Conservation (phyloP, 768 basidiomycete genomes). For the Sporobolomyces pararoseus region DNA sequence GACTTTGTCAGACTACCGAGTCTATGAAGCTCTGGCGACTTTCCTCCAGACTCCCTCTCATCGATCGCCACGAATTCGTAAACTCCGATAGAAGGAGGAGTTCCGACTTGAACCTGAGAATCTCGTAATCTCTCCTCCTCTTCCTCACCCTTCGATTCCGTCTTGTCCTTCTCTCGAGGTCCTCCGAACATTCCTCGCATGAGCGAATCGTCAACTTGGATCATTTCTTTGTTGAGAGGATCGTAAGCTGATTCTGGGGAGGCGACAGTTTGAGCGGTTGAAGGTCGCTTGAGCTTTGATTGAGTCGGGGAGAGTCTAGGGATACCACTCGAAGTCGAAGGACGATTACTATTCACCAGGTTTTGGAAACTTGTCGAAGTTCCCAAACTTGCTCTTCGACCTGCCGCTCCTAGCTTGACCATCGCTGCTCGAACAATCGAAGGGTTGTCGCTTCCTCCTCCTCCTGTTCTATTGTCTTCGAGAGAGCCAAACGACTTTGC, state of each 20-base stretch:
- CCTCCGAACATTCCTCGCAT: conserved; percentile 17
- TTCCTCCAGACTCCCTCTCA: conserved; percentile 10
- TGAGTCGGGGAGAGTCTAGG: not conserved
- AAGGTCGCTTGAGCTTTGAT: not conserved
- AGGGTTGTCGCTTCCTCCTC: not conserved
- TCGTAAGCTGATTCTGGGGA: conserved; percentile 6
- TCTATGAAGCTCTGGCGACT: not conserved
- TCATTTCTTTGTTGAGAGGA: conserved; percentile 11
- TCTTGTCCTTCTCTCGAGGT: too few species aligned
- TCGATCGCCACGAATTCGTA: conserved; percentile 20
- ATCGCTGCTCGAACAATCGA: conserved; percentile 17
- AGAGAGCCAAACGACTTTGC: not conserved
- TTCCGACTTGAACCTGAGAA: not conserved
- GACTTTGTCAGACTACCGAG: conserved; percentile 4
- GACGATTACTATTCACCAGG: not conserved
- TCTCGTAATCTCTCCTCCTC: not conserved
- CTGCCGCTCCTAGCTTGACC: not conserved
- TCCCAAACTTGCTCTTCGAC: not conserved
- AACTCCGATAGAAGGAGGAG: conserved; percentile 1
- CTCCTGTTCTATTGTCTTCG: not conserved
- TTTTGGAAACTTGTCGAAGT: conserved; percentile 2
- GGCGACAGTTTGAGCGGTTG: not conserved
- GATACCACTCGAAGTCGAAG: not conserved
- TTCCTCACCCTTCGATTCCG: not conserved
- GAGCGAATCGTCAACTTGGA: conserved; percentile 19